Evolutionary conservation across 2,329 filamentous ascomycete genomes (phyloP).

Genomic region (Dactylellina parvicollis): DNA sequence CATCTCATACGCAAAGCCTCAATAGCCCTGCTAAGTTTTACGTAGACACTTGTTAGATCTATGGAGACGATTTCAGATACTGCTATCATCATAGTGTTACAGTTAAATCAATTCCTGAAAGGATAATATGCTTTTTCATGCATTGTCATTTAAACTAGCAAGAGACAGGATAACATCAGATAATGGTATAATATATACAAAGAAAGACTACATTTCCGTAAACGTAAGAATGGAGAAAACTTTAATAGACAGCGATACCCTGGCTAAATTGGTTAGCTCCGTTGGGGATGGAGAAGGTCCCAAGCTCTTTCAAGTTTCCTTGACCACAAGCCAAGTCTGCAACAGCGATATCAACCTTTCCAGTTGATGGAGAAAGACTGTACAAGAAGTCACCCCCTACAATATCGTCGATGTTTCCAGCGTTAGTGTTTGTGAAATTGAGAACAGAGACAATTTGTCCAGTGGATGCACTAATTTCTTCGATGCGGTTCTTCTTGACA

Average conservation of each 20-base stretch:
- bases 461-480: constrained; percentile 68
- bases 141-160: too few relatives aligned
- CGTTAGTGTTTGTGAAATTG: constrained; percentile 65
- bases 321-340: constrained; percentile 32
- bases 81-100: too few relatives aligned
- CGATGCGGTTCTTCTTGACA: constrained; percentile 65
- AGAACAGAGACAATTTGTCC: constrained; percentile 64
- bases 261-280: constrained; percentile 27
- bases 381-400: constrained; percentile 69
- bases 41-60: too few relatives aligned
- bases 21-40: too few relatives aligned
- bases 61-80: too few relatives aligned
- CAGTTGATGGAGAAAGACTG: constrained; percentile 62
- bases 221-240: constrained; percentile 5
- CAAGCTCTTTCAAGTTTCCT: constrained; percentile 42
- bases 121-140: too few relatives aligned
- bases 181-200: constrained; percentile 1
- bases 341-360: constrained; percentile 44
- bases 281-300: constrained; percentile 31
- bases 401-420: constrained; percentile 69
- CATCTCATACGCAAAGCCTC: too few relatives aligned
- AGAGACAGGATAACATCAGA: too few relatives aligned
- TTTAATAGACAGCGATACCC: constrained; percentile 26
- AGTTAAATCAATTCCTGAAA: too few relatives aligned
- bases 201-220: background rate